Conservation (phyloP, 2,329 filamentous ascomycete species). For the Zelopaecilomyces penicillatus region DNA sequence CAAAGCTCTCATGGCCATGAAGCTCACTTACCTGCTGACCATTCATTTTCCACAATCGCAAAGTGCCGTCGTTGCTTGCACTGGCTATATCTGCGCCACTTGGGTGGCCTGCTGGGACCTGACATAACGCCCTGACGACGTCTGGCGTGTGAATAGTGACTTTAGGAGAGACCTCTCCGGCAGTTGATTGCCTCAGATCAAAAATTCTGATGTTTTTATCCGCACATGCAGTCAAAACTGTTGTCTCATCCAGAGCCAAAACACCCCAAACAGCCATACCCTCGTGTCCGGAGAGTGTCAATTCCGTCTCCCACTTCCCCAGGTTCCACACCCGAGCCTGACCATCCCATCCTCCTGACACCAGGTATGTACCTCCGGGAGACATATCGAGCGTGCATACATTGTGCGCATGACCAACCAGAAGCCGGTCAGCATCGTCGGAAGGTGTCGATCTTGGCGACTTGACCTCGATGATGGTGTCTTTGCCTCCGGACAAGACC, state of each 20-base stretch:
- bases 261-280: slow-evolving; percentile 83
- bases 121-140: slow-evolving; percentile 81
- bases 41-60: slow-evolving; percentile 77
- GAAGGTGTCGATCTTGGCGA: slow-evolving; percentile 57
- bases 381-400: slow-evolving; percentile 80
- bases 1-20: slow-evolving; percentile 86
- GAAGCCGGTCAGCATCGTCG: slow-evolving; percentile 74
- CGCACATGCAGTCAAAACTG: slow-evolving; percentile 83
- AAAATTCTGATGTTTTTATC: slow-evolving; percentile 87
- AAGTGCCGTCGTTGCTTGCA: slow-evolving; percentile 83
- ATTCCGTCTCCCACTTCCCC: slow-evolving; percentile 73
- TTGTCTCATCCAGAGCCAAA: slow-evolving; percentile 68
- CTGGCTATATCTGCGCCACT: slow-evolving; percentile 90
- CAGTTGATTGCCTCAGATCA: slow-evolving; percentile 55
- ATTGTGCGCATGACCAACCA: slow-evolving; percentile 81
- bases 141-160: slow-evolving; percentile 60
- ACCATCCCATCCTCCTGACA: slow-evolving; percentile 91
- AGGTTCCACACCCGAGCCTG: slow-evolving; percentile 80
- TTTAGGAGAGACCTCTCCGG: slow-evolving; percentile 41
- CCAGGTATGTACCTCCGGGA: slow-evolving; percentile 61
- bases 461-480: slow-evolving; percentile 86
- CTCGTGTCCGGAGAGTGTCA: slow-evolving; percentile 65
- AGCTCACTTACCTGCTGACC: slow-evolving; percentile 71
- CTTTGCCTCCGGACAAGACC: slow-evolving; percentile 79
- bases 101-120: slow-evolving; percentile 64